Conservation (phyloP, 2,329 filamentous ascomycete genomes). For the Epichloe elymi region DNA sequence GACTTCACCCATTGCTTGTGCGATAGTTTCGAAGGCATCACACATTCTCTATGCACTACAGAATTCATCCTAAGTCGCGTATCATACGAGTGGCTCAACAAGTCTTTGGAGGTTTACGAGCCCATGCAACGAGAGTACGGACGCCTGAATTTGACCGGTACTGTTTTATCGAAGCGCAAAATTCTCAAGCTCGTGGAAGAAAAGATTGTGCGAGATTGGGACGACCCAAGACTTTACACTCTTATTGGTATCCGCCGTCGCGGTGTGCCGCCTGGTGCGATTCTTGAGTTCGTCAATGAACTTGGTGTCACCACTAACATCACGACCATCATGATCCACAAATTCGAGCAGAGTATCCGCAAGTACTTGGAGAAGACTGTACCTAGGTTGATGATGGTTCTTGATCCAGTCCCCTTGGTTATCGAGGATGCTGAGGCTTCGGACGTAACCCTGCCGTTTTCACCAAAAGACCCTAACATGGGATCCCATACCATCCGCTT, state of each 20-base stretch:
- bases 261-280: conserved; percentile 76
- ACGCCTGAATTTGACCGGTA: conserved; percentile 58
- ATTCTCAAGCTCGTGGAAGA: conserved; percentile 68
- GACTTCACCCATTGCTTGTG: conserved; percentile 86
- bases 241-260: conserved; percentile 71
- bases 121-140: conserved; percentile 86
- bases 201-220: conserved; percentile 73
- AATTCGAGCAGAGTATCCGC: conserved; percentile 77
- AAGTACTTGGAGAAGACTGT: conserved; percentile 80
- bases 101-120: conserved; percentile 68
- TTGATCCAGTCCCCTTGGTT: conserved; percentile 71
- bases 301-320: conserved; percentile 77
- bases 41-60: conserved; percentile 84
- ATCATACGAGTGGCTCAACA: conserved; percentile 84
- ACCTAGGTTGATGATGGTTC: conserved; percentile 75
- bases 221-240: conserved; percentile 83
- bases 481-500: conserved; percentile 49
- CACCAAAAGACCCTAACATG: conserved; percentile 62
- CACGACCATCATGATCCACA: conserved; percentile 64
- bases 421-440: conserved; percentile 59
- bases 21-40: conserved; percentile 85
- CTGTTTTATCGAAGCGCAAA: conserved; percentile 76
- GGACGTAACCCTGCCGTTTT: conserved; percentile 64
- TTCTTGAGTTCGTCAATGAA: conserved; percentile 82
- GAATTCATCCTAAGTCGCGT: conserved; percentile 78